Base-by-base conservation (phyloP, 371 early-diverging fungal genomes). In the Syncephalastrum racemosum region DNA sequence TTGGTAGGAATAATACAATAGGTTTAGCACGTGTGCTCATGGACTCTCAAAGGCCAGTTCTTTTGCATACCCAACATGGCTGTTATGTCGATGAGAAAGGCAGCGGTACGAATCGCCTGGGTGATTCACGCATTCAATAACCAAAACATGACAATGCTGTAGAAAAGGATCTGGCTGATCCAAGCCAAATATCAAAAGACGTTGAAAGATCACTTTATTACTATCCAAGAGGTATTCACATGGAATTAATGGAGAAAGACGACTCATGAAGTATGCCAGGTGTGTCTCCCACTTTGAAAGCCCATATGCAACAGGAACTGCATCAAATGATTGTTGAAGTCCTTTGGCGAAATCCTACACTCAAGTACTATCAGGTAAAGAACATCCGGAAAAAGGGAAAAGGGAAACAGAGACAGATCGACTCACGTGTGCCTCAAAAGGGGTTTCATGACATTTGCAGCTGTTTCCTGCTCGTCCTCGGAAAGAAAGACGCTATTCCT, bases 361-460 rank as follows among this genome's bases (percentile, higher is more conserved):
- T 80, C 7, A 74, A 77, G 31, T 80, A 80, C 48, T 80, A 75
- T 39, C 80, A 80, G 62, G 80, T 75, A 73, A 44, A 46, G 45
- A 12, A 18, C n/a, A n/a, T n/a, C n/a, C n/a, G 45, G 20, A 24
- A 15, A 16, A 13, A 41, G 27, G 14, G 22, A 23, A 54, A 31
- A 31, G 36, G 36, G 10, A 12, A 31, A 8, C 10, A 31, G 10
- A 27, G 27, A 7, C 6, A 10, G 36, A 31, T 12, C 12, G 36
- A 2, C 36, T 31, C 20, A 46, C 46, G 27, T 41, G 43, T 27
- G 31, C 31, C 3, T 15, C 25, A 15, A 18, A 18, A 80, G 80
- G 80, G 80, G 18, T 80, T 80, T 40, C 80, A 80, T 60, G 80
- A 80, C 54, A 80, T 80, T 23, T 80, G 80, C 44, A 77, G 77